phyloP scores from a whole-genome alignment of 768 basidiomycete genomes.

The Lactifluus volemus region DNA sequence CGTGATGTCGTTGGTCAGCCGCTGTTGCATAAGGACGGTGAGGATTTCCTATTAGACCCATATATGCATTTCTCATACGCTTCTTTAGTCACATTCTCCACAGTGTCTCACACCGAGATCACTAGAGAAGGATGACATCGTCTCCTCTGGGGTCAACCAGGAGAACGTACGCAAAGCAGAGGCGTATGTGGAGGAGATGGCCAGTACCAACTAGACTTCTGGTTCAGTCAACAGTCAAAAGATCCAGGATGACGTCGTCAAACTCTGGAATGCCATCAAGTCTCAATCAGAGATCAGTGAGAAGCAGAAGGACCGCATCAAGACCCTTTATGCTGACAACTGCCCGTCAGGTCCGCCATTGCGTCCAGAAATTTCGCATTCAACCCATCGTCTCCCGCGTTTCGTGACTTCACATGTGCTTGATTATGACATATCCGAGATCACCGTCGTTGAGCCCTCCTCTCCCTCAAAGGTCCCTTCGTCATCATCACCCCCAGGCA shows the following conservation, averaged over 20 bases:
- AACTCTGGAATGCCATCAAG: conserved; percentile 44
- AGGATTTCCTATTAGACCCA: conserved; percentile 28
- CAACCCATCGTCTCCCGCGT: too few relatives aligned
- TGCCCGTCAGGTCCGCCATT: too few relatives aligned
- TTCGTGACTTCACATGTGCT: too few relatives aligned
- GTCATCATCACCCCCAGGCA: neutral
- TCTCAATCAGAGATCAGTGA: conserved; percentile 95
- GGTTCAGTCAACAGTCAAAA: conserved; percentile 89
- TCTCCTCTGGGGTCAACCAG: conserved; percentile 91
- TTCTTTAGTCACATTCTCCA: conserved; percentile 85
- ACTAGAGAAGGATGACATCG: conserved; percentile 86
- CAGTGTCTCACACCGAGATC: conserved; percentile 91
- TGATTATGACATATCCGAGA: conserved; percentile 17
- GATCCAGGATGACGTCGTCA: conserved; percentile 24
- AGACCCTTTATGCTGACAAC: conserved; percentile 75
- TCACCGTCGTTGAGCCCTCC: conserved; percentile 19
- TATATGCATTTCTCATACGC: neutral
- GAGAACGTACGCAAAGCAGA: conserved; percentile 88
- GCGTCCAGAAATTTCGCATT: too few relatives aligned
- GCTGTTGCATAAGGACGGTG: conserved; percentile 74
- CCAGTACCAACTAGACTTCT: conserved; percentile 82
- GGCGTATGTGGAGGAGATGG: conserved; percentile 52
- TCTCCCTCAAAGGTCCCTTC: conserved; percentile 7
- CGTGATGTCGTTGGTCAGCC: conserved; percentile 73
- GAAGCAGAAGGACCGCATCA: conserved; percentile 97